Percentiles rank a stretch among this genome's conserved stretches.
Conservation (phyloP, 345 rosid genomes). For the Hevea brasiliensis region DNA sequence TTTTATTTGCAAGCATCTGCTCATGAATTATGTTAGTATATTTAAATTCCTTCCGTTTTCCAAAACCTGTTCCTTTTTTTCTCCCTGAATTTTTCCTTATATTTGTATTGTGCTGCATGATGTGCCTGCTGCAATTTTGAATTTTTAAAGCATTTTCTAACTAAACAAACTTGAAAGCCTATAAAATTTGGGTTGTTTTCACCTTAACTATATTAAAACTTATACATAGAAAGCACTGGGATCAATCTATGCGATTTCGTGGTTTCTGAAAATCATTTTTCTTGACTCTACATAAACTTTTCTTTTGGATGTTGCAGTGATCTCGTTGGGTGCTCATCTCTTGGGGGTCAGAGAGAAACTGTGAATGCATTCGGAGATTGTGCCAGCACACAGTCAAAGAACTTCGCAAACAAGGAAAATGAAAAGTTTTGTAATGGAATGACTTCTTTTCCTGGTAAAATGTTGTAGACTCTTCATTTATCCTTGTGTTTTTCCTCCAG, state of each 20-base stretch:
- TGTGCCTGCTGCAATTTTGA: neutral
- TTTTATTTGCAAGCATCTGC: neutral
- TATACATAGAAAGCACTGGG: no score
- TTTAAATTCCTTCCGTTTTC: neutral
- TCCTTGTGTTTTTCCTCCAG: constrained; percentile 1
- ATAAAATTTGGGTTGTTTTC: neutral
- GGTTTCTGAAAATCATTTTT: neutral
- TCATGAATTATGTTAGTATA: neutral
- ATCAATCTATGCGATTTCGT: neutral
- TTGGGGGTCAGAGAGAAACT: constrained; percentile 31
- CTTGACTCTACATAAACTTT: constrained; percentile 1
- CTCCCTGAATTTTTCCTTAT: neutral
- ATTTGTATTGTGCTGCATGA: neutral
- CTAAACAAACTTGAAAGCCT: neutral
- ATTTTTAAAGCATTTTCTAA: no score
- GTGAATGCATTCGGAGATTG: constrained; percentile 21
- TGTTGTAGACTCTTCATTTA: constrained; percentile 11
- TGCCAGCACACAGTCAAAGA: constrained; percentile 26
- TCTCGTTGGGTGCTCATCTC: constrained; percentile 19
- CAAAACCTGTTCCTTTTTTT: neutral
- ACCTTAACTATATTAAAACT: no score
- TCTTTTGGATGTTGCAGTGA: constrained; percentile 21
- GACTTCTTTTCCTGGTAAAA: constrained; percentile 41
- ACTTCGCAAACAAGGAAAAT: constrained; percentile 30
- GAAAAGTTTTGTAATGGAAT: constrained; percentile 28